Evolutionary conservation across 2,329 filamentous ascomycete species (phyloP).

Genomic region (Colletotrichum tabaci): DNA sequence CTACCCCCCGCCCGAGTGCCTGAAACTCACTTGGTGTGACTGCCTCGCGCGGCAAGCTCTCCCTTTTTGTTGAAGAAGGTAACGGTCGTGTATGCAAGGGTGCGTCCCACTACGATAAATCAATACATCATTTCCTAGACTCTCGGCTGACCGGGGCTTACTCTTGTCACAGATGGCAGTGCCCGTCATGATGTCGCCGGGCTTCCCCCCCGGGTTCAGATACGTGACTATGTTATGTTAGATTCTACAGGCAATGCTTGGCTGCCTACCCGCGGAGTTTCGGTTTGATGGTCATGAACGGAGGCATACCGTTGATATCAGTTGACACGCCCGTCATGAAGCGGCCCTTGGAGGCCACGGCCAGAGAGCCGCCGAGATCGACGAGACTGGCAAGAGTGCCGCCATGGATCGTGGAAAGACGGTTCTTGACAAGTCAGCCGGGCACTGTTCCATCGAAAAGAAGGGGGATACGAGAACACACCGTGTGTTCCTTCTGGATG

Average conservation of each 20-base stretch:
- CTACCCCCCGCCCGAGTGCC: background rate
- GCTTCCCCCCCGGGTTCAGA: conserved; percentile 69
- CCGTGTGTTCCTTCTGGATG: conserved; percentile 82
- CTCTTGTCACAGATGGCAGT: conserved; percentile 75
- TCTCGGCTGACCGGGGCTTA: conserved; percentile 49
- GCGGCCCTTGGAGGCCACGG: conserved; percentile 74
- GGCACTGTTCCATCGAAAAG: background rate
- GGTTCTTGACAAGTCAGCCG: conserved; percentile 68
- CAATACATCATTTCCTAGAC: background rate
- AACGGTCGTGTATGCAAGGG: conserved; percentile 73
- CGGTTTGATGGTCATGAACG: too few relatives aligned
- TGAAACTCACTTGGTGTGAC: conserved; percentile 73
- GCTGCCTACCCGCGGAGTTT: background rate
- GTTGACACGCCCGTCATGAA: conserved; percentile 77
- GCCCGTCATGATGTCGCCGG: conserved; percentile 70
- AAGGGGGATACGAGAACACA: conserved; percentile 54
- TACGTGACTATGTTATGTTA: conserved; percentile 68
- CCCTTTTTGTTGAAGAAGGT: conserved; percentile 72
- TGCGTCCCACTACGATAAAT: conserved; percentile 70
- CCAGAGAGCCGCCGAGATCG: conserved; percentile 75
- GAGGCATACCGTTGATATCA: conserved; percentile 69
- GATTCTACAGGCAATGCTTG: background rate
- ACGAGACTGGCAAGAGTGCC: conserved; percentile 85
- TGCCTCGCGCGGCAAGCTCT: conserved; percentile 73
- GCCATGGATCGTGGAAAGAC: conserved; percentile 82